Conservation (phyloP, 176 grass and related monocot species). For the Oryza glaberrima region DNA sequence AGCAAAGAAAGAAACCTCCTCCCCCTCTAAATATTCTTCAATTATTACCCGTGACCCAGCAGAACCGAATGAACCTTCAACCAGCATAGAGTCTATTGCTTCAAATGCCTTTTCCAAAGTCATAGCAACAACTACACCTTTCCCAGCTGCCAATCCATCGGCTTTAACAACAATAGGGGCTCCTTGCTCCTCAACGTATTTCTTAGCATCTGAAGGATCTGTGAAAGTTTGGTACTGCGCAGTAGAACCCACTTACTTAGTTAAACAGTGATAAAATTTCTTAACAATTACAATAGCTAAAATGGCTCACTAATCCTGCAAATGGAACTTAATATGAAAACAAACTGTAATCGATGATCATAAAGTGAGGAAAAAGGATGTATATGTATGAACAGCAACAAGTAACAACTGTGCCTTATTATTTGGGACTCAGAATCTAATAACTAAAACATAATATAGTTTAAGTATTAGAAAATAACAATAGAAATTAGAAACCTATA, state of each 20-base stretch:
- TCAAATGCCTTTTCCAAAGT: conserved; percentile 62
- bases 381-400: neutral
- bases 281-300: conserved; percentile 1
- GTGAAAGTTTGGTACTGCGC: conserved; percentile 63
- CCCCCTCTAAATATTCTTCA: conserved; percentile 75
- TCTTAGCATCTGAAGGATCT: conserved; percentile 57
- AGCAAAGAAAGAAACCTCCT: conserved; percentile 80
- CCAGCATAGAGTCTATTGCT: conserved; percentile 77
- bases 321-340: neutral
- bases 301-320: neutral
- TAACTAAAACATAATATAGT: conserved; percentile 14
- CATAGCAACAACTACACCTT: conserved; percentile 76
- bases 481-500: neutral
- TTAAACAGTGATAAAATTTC: neutral
- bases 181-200: conserved; percentile 61
- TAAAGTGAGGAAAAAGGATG: neutral
- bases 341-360: neutral
- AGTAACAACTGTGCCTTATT: neutral
- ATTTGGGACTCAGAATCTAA: neutral
- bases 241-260: neutral
- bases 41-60: conserved; percentile 68
- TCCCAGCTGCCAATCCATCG: conserved; percentile 77
- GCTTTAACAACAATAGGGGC: conserved; percentile 83
- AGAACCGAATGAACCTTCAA: conserved; percentile 65
- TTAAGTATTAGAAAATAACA: neutral